phyloP scores from a whole-genome alignment of 129 eudicot species.

The Oenanthe sinensis region DNA sequence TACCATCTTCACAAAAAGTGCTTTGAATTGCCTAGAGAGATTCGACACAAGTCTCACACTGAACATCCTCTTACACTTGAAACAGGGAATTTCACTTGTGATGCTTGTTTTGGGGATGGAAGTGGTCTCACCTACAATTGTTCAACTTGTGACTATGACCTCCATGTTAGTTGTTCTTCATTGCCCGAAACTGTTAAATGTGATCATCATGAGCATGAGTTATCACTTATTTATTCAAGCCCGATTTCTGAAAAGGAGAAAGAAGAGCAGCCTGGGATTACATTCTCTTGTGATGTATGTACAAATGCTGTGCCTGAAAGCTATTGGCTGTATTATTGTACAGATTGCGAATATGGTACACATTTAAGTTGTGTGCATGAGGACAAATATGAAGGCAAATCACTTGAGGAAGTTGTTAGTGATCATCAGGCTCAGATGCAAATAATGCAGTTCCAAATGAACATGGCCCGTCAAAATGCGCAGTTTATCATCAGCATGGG shows the following conservation, averaged over 20 bases:
- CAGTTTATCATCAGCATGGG: slow-evolving; percentile 1
- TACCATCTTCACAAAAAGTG: slow-evolving; percentile 37
- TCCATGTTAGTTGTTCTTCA: slow-evolving; percentile 47
- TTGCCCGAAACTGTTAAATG: slow-evolving; percentile 45
- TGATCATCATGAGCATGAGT: slow-evolving; percentile 43
- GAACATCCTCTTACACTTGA: slow-evolving; percentile 43
- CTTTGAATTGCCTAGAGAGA: slow-evolving; percentile 20
- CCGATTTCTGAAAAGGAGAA: slow-evolving; percentile 19
- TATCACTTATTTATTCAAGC: slow-evolving; percentile 36
- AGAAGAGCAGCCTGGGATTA: slow-evolving; percentile 9
- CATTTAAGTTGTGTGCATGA: slow-evolving; percentile 55
- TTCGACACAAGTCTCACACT: slow-evolving; percentile 59
- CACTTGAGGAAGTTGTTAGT: not conserved
- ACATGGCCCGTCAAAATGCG: not conserved
- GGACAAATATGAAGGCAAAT: slow-evolving; percentile 2
- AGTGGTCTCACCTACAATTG: slow-evolving; percentile 49
- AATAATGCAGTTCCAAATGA: not conserved
- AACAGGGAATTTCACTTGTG: slow-evolving; percentile 38
- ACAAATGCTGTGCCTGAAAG: slow-evolving; percentile 31
- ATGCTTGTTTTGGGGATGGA: slow-evolving; percentile 50
- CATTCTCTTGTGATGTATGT: slow-evolving; percentile 46
- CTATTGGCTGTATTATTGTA: slow-evolving; percentile 56
- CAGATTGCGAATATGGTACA: slow-evolving; percentile 47
- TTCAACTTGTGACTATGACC: slow-evolving; percentile 48
- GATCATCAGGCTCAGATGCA: not conserved